Conservation (phyloP, 305 asterid species). For the Fraxinus albicans region DNA sequence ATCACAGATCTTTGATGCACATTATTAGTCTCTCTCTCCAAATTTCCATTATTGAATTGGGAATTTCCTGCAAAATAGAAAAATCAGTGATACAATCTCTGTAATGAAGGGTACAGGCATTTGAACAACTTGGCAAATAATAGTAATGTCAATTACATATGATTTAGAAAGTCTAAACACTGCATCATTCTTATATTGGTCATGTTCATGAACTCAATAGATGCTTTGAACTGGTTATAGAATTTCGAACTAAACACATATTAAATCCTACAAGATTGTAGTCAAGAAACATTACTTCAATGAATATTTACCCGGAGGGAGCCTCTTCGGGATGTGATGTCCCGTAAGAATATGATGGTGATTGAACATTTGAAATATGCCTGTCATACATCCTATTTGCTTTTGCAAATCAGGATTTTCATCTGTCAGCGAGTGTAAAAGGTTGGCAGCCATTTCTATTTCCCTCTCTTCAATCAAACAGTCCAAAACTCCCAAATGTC, state of each 20-base stretch:
- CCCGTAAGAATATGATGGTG: conserved; percentile 57
- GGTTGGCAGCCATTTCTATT: conserved; percentile 71
- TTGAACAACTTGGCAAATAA: not conserved
- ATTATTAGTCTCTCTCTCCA: conserved; percentile 41
- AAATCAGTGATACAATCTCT: not conserved
- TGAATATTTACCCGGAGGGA: conserved; percentile 50
- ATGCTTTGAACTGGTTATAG: not conserved
- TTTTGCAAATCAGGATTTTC: conserved; percentile 75
- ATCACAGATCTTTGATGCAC: conserved; percentile 34
- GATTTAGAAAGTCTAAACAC: not conserved
- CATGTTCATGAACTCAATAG: not conserved
- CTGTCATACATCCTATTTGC: conserved; percentile 92
- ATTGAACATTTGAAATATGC: conserved; percentile 82
- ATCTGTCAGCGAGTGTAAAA: conserved; percentile 69
- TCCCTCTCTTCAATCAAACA: conserved; percentile 19
- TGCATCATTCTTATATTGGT: not conserved
- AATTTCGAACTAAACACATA: not conserved
- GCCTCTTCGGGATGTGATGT: conserved; percentile 47
- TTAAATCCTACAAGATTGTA: not conserved
- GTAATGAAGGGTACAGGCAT: not conserved
- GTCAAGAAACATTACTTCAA: not conserved
- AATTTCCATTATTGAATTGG: conserved; percentile 29
- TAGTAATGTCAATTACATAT: not conserved
- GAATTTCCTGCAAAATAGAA: conserved; percentile 51
- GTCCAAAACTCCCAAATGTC: not conserved